Evolutionary conservation across 2,329 filamentous ascomycete genomes (phyloP), one percentile per base, ranked within the genome.

Genomic region (Arthrobotrys megalospora): DNA sequence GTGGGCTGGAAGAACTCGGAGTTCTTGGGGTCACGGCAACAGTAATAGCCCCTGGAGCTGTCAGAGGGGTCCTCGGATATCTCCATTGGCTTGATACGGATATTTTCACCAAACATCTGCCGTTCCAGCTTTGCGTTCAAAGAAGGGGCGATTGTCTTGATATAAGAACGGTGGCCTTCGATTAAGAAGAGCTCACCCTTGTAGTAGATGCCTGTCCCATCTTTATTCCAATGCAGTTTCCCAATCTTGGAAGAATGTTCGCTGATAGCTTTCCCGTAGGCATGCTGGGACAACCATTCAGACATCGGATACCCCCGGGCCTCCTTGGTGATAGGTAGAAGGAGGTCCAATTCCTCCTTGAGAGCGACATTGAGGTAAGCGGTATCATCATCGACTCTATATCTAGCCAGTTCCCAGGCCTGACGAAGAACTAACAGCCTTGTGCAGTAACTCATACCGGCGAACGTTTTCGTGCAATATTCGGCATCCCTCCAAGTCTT

Each of bases 201-300:
- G 19, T 28, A 45, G 19, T 14, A 19, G 16, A 64, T 32, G 4
- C 28, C 60, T 3, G 21, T 47, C 4, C 21, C 21, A 32, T 47
- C 38, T 19, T 64, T 64, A 12, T 38, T 47, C 60, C 60, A 64
- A 14, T 28, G 12, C 1, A 64, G 19, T 6, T 28, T 64, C 8
- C 60, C 60, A 24, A 21, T n/a, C 2, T 24, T 3, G 21, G 41
- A 64, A 10, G 11, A 28, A 21, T 41, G 12, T 2, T 45, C 60
- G 19, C 38, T 47, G 8, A 64, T n/a, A 7, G 36, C 16, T 10
- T 64, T 47, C 1, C 14, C 60, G 21, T 64, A 64, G 4, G 16
- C 41, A 19, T 64, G 19, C 38, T 64, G 19, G 21, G 3, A 5
- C 10, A 64, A 19, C 60, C 60, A 64, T 14, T 64, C 60, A 24